Percentiles rank a stretch among this genome's conserved stretches.
phyloP scores from a whole-genome alignment of 345 rosid genomes.

The Eutrema yunnanense region DNA sequence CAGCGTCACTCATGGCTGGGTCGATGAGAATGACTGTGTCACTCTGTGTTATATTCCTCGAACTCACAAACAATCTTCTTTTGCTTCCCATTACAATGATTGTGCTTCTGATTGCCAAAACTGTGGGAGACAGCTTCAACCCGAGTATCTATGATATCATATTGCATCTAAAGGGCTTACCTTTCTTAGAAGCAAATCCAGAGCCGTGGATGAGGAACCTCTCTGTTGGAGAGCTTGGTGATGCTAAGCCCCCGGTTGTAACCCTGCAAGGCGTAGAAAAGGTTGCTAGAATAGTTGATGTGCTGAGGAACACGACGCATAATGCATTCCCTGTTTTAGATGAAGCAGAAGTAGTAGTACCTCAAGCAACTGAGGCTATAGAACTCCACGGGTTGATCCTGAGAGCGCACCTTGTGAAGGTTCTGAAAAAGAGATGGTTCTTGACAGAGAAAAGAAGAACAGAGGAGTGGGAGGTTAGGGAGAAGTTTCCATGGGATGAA shows the following conservation, averaged over 20 bases:
- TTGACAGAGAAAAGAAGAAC: conserved; percentile 66
- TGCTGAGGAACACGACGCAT: conserved; percentile 66
- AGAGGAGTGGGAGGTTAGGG: conserved; percentile 79
- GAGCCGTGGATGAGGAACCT: conserved; percentile 97
- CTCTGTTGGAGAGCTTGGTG: conserved; percentile 75
- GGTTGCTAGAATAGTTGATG: conserved; percentile 71
- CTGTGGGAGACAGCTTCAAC: conserved; percentile 81
- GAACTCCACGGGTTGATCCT: conserved; percentile 75
- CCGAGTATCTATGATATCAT: conserved; percentile 86
- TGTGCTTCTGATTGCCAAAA: conserved; percentile 77
- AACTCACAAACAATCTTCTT: conserved; percentile 87
- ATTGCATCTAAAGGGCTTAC: conserved; percentile 74
- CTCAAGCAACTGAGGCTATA: conserved; percentile 35
- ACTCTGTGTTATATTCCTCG: conserved; percentile 88
- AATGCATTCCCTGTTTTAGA: conserved; percentile 70
- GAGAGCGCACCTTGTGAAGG: conserved; percentile 70
- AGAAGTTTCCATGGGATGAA: conserved; percentile 72
- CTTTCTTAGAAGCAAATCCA: conserved; percentile 89
- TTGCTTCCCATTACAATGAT: conserved; percentile 85
- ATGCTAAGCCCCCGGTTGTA: conserved; percentile 66
- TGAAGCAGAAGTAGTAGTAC: conserved; percentile 30
- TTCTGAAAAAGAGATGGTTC: conserved; percentile 81
- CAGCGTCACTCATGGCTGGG: conserved; percentile 95
- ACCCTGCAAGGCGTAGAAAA: conserved; percentile 70
- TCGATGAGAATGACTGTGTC: conserved; percentile 99